phyloP scores from a whole-genome alignment of 1,139 yeast species.

The Saccharomyces hybrid region DNA sequence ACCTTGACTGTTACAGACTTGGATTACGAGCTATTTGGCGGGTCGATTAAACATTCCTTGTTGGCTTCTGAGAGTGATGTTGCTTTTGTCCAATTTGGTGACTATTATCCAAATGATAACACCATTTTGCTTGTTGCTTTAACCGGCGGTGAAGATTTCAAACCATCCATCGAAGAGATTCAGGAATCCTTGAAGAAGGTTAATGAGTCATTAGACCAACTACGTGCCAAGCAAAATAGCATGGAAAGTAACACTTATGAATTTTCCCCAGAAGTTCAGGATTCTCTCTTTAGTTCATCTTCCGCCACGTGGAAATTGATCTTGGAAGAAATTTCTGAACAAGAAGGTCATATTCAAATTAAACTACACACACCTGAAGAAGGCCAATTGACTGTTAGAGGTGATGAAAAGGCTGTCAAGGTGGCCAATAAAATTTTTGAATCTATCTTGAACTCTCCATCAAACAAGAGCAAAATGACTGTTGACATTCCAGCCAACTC shows the following conservation, averaged over 20 bases:
- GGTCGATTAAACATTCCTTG: constrained; percentile 38
- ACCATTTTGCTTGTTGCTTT: constrained; percentile 43
- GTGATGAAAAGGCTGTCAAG: constrained; percentile 30
- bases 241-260: constrained; percentile 47
- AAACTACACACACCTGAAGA: constrained; percentile 26
- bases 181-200: constrained; percentile 42
- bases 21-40: constrained; percentile 56
- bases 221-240: constrained; percentile 53
- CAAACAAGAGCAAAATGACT: constrained; percentile 32
- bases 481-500: constrained; percentile 59
- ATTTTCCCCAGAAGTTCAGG: constrained; percentile 53
- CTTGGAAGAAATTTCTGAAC: constrained; percentile 35
- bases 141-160: constrained; percentile 44
- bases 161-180: constrained; percentile 44
- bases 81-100: constrained; percentile 49
- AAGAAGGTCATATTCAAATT: constrained; percentile 44
- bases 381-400: constrained; percentile 29
- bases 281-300: constrained; percentile 38
- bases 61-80: constrained; percentile 46
- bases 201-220: constrained; percentile 43
- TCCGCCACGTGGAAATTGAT: constrained; percentile 28
- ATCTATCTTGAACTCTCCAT: constrained; percentile 20
- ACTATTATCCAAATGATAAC: constrained; percentile 34
- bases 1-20: constrained; percentile 56
- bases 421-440: constrained; percentile 22